phyloP scores from a whole-genome alignment of 495 filamentous ascomycete genomes.

The Trypethelium eluteriae region DNA sequence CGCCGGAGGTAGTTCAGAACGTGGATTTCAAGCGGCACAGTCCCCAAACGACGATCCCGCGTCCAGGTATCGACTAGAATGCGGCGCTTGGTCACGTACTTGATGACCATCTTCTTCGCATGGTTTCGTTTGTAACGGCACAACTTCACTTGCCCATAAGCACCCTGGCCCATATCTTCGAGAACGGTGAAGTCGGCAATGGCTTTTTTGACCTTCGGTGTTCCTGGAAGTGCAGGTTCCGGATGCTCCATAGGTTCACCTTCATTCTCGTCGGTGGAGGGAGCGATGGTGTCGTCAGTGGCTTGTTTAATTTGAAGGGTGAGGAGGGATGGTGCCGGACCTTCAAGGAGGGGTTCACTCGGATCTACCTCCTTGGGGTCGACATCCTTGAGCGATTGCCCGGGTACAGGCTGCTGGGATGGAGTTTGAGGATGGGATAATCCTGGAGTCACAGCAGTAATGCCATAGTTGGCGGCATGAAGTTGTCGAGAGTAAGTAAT shows the following conservation, averaged over 20 bases:
- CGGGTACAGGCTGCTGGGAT: conserved; percentile 68
- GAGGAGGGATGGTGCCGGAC: conserved; percentile 46
- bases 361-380: conserved; percentile 21
- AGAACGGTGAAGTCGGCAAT: conserved; percentile 88
- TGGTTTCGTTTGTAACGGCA: conserved; percentile 75
- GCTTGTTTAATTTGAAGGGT: conserved; percentile 70
- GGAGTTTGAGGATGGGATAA: conserved; percentile 56
- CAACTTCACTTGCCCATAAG: conserved; percentile 95
- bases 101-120: conserved; percentile 79
- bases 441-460: conserved; percentile 50
- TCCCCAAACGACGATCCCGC: conserved; percentile 86
- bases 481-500: conserved; percentile 91
- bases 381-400: conserved; percentile 49
- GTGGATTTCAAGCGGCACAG: conserved; percentile 94
- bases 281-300: conserved; percentile 16
- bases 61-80: conserved; percentile 99
- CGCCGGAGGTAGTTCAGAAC: conserved; percentile 88
- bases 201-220: conserved; percentile 52
- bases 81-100: conserved; percentile 93
- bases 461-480: conserved; percentile 57
- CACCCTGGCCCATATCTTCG: conserved; percentile 97
- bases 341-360: conserved; percentile 3
- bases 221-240: conserved; percentile 26
- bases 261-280: conserved; percentile 25
- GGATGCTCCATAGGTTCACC: conserved; percentile 43